Percentiles rank a stretch among this genome's conserved stretches.
Evolutionary conservation across 78 protist genomes (phyloP).

Genomic region (Ministeria vibrans): DNA sequence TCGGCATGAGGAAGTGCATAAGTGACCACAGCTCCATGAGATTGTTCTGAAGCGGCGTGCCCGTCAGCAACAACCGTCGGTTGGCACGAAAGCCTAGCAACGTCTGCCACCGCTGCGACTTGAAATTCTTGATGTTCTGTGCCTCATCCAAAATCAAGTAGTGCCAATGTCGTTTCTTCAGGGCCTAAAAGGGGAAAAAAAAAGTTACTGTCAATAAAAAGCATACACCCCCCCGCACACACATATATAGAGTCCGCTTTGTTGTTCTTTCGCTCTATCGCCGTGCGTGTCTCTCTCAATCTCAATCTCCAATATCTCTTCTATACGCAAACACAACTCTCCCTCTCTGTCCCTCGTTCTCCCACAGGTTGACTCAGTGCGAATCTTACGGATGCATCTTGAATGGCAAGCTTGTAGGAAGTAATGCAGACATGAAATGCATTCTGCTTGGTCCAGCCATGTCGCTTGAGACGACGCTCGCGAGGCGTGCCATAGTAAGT

Average conservation of each 20-base stretch:
- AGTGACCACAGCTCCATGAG: conserved; percentile 96
- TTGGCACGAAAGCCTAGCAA: conserved; percentile 63
- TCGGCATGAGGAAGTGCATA: conserved; percentile 91
- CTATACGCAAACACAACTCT: no score
- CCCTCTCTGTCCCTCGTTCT: no score
- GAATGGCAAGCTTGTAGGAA: conserved; percentile 64
- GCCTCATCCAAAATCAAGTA: conserved; percentile 95
- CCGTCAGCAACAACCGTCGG: conserved; percentile 80
- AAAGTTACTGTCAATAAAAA: no score
- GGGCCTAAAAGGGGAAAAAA: no score
- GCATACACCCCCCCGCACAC: no score
- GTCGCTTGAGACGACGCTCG: conserved; percentile 71
- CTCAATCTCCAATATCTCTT: no score
- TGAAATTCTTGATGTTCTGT: conserved; percentile 88
- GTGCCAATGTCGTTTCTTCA: no score
- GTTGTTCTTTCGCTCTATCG: no score
- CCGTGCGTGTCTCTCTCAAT: no score
- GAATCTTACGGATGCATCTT: conserved; percentile 46
- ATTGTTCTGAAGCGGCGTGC: conserved; percentile 95
- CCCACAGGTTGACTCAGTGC: no score
- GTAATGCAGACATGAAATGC: conserved; percentile 87
- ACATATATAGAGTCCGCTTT: no score
- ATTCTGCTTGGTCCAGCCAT: conserved; percentile 78
- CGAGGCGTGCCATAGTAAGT: conserved; percentile 74
- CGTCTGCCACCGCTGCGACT: conserved; percentile 72